Evolutionary conservation across 495 filamentous ascomycete genomes (phyloP), one percentile per base, ranked within the genome.

Genomic region (Hypoxylon perforatum): DNA sequence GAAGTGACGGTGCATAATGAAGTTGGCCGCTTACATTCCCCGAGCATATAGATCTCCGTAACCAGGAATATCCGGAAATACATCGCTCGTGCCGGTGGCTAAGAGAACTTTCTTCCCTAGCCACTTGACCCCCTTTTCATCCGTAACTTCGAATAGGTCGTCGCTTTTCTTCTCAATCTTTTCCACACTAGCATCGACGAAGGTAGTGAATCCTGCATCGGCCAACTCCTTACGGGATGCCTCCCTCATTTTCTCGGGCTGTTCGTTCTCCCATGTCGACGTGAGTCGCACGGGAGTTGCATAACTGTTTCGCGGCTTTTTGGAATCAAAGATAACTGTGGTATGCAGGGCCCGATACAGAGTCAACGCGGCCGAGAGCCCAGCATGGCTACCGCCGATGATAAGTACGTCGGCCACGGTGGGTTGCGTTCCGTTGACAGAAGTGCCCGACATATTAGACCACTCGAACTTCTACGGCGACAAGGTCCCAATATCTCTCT

Each of bases 341-440:
- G 5, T 50, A 30, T 50, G 17, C 22, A 50, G 33, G 11, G 10
- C 11, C 12, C 47, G 47, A 25, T 50, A 50, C 33, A 50, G 22
- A 25, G 47, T 50, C 47, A 50, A 50, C 4, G 47, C 47, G 5
- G 47, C 19, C 5, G 47, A 50, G 25, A 50, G 47, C 4, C 47
- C 47, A 17, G 18, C 47, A 21, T 50, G 47, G 12, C 47, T 50
- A 7, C 47, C 47, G 9, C 47, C 47, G 33, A 50, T 22, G n/a
- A 50, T 50, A 7, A 50, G 17, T 2, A 25, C 47, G 22, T 50
- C 47, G 49, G 7, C 25, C 3, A 28, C 7, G 7, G 25, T 7
- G 25, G 25, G 3, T 28, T 28, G 25, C 25, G 7, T 28, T 7
- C 25, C 25, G 25, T 3, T 7, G 25, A 28, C 3, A 28, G 25